A percentile compares a stretch with the other conserved stretches of the same genome.
Evolutionary conservation across 2,329 filamentous ascomycete genomes (phyloP).

Genomic region (Arachnomyces sp.): DNA sequence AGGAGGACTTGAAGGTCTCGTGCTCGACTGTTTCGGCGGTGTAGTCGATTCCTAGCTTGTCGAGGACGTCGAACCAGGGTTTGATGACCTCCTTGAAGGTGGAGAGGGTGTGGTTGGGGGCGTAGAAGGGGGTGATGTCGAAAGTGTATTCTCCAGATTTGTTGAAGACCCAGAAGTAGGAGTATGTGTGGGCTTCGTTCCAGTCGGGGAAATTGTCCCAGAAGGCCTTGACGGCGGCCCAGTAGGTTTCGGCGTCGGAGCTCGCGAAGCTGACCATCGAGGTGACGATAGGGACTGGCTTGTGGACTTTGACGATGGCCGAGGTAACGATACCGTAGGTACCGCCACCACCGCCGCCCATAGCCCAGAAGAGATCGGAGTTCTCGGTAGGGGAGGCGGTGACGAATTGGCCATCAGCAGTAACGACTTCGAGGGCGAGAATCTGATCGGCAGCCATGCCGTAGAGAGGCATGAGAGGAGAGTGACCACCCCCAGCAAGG

Average conservation of each 20-base stretch:
- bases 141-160: constrained; percentile 10
- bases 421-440: constrained; percentile 41
- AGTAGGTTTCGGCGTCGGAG: background rate
- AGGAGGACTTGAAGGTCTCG: constrained; percentile 21
- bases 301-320: constrained; percentile 43
- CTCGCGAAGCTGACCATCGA: constrained; percentile 36
- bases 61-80: constrained; percentile 21
- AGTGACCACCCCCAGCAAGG: constrained; percentile 45
- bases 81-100: constrained; percentile 19
- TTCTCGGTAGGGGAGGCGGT: constrained; percentile 35
- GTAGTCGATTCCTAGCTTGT: constrained; percentile 17
- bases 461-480: constrained; percentile 42
- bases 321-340: constrained; percentile 49
- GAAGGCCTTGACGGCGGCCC: background rate
- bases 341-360: constrained; percentile 37
- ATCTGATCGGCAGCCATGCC: constrained; percentile 45
- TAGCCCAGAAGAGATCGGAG: constrained; percentile 42
- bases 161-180: constrained; percentile 2
- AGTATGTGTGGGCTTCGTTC: background rate
- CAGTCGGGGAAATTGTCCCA: background rate
- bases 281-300: constrained; percentile 33
- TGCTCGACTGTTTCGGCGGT: constrained; percentile 20
- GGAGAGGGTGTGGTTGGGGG: constrained; percentile 20
- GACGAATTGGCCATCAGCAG: constrained; percentile 36
- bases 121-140: constrained; percentile 23